Evolutionary conservation across 192 early-diverging fungal genomes (phyloP).

Genomic region (Coemansia sp.): DNA sequence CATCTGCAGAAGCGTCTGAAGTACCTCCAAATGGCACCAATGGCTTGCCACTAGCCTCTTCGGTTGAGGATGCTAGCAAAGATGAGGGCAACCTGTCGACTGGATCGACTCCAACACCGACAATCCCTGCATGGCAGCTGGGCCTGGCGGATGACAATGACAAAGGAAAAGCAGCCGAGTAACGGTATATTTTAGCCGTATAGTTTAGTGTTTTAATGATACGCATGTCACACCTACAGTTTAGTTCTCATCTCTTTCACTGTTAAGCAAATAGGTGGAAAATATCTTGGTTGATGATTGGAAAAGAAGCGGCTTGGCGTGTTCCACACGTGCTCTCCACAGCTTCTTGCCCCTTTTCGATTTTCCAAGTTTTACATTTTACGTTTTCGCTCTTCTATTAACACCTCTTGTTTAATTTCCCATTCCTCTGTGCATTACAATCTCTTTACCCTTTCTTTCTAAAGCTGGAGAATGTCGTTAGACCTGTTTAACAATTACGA

Average conservation of each 20-base stretch:
- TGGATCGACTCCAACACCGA: conserved; percentile 34
- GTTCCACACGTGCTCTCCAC: no score
- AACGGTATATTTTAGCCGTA: not conserved
- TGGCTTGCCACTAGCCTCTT: not conserved
- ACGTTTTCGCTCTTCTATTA: no score
- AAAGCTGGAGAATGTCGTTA: conserved; percentile 43
- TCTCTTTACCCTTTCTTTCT: no score
- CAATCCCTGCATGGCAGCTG: conserved; percentile 74
- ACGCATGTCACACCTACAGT: no score
- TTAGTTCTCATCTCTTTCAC: no score
- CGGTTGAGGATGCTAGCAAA: conserved; percentile 11
- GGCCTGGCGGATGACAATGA: conserved; percentile 25
- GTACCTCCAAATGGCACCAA: not conserved
- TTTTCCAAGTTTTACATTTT: no score
- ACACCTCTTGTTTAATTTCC: no score
- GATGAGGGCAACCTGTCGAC: conserved; percentile 7
- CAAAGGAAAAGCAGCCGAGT: conserved; percentile 37
- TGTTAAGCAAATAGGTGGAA: no score
- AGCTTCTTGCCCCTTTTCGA: no score
- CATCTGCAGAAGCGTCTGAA: not conserved
- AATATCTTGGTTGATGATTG: no score
- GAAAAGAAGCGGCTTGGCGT: no score
- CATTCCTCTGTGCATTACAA: not conserved
- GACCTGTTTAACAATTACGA: conserved; percentile 89
- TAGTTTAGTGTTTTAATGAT: no score